Evolutionary conservation across 2,329 filamentous ascomycete species (phyloP).

Genomic region (Teratosphaeria gauchensis): DNA sequence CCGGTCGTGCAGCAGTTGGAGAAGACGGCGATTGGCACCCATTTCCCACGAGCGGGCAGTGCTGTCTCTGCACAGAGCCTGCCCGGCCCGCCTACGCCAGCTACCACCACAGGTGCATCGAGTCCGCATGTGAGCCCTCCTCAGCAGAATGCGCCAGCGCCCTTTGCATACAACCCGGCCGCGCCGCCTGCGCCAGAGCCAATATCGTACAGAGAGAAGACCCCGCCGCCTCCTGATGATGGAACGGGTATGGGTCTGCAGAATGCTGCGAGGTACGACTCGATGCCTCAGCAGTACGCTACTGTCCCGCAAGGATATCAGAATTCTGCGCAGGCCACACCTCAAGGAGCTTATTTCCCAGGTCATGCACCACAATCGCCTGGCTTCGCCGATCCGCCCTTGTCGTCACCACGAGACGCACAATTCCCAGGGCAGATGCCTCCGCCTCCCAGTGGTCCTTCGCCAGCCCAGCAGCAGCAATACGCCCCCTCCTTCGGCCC

Average conservation of each 20-base stretch:
- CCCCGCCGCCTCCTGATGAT: constrained; percentile 62
- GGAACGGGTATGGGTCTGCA: constrained; percentile 39
- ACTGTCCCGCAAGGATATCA: constrained; percentile 11
- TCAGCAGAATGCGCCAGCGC: constrained; percentile 24
- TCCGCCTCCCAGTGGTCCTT: constrained; percentile 9
- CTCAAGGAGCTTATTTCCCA: constrained; percentile 30
- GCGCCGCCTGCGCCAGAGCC: constrained; percentile 65
- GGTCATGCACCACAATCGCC: constrained; percentile 20
- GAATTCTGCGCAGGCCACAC: constrained; percentile 18
- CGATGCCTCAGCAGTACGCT: constrained; percentile 17
- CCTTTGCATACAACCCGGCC: constrained; percentile 70
- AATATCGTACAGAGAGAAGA: constrained; percentile 67
- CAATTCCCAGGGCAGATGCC: constrained; percentile 14
- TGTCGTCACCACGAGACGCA: constrained; percentile 6
- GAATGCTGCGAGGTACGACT: constrained; percentile 30
- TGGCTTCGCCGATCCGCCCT: constrained; percentile 11
- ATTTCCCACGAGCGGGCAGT: constrained; percentile 32
- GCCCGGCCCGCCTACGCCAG: constrained; percentile 22
- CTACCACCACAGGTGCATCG: constrained; percentile 11
- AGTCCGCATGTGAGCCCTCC: constrained; percentile 13
- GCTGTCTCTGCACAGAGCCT: constrained; percentile 28
- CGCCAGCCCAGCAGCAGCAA: constrained; percentile 9
- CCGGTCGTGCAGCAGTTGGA: constrained; percentile 66
- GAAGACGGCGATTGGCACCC: constrained; percentile 56
- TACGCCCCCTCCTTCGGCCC: constrained; percentile 2